These are phyloP conservation scores for Kregervanrija delftensis DNA, from an alignment of 805 yeast genomes.

Conservation along the genomic window DNA sequence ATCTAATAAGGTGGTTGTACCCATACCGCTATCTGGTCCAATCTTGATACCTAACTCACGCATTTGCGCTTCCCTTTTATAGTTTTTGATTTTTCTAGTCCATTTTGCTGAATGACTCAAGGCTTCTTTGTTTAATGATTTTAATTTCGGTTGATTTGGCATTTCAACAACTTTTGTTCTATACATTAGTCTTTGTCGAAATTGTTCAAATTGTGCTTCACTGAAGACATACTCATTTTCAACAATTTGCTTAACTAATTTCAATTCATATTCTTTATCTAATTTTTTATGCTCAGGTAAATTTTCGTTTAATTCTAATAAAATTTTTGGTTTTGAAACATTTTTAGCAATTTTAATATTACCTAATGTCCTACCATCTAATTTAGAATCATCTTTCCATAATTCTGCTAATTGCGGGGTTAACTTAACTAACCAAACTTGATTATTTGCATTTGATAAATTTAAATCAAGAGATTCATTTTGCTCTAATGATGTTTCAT, in stretches of 20 bases:
- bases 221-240: constrained; percentile 82
- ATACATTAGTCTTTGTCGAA: constrained; percentile 48
- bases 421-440: constrained; percentile 87
- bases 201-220: constrained; percentile 68
- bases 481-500: constrained; percentile 30
- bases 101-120: constrained; percentile 27
- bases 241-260: constrained; percentile 71
- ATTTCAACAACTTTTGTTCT: constrained; percentile 43
- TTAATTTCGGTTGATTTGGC: constrained; percentile 46
- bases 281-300: constrained; percentile 43
- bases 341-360: constrained; percentile 63
- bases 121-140: constrained; percentile 32
- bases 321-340: constrained; percentile 35
- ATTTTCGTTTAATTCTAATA: constrained; percentile 48
- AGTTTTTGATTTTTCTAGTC: constrained; percentile 21
- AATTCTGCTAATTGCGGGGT: constrained; percentile 80
- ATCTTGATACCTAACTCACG: constrained; percentile 6
- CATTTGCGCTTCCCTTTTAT: constrained; percentile 11
- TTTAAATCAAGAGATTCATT: constrained; percentile 77
- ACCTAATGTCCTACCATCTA: constrained; percentile 74
- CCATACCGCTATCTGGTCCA: constrained; percentile 26
- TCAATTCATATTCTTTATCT: constrained; percentile 81
- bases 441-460: constrained; percentile 51
- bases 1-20: constrained; percentile 17
- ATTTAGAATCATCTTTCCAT: constrained; percentile 60